Evolutionary conservation across 192 early-diverging fungal genomes (phyloP).

Genomic region (Backusella australiensis): DNA sequence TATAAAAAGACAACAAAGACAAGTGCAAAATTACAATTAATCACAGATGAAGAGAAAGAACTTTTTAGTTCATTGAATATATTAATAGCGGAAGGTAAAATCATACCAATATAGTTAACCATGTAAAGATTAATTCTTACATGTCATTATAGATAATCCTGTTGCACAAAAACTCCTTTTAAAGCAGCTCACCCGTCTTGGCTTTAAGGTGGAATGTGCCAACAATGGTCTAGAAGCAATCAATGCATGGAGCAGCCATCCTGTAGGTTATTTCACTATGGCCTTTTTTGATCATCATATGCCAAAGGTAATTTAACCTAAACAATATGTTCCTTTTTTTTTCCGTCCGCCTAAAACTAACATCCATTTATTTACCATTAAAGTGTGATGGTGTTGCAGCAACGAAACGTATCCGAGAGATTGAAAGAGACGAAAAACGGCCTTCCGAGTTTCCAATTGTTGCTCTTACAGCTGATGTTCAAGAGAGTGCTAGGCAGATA

Average conservation of each 20-base stretch:
- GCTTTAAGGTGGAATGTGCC: conserved; percentile 45
- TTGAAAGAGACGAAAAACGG: conserved; percentile 35
- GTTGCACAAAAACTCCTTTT: conserved; percentile 47
- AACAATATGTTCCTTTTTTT: background rate
- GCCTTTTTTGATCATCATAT: conserved; percentile 58
- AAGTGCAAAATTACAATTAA: conserved; percentile 22
- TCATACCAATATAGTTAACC: background rate
- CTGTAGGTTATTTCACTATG: conserved; percentile 41
- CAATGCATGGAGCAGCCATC: conserved; percentile 35
- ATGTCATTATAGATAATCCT: conserved; percentile 36
- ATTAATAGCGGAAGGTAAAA: conserved; percentile 44
- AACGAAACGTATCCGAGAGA: conserved; percentile 43
- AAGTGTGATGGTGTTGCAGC: conserved; percentile 49
- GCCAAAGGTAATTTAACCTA: conserved; percentile 31
- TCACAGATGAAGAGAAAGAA: conserved; percentile 38
- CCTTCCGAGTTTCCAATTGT: conserved; percentile 37
- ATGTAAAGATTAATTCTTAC: background rate
- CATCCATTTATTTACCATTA: background rate
- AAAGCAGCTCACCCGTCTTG: conserved; percentile 44
- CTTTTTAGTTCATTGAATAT: conserved; percentile 42
- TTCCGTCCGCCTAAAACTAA: background rate
- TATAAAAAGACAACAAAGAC: conserved; percentile 29
- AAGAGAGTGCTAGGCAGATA: conserved; percentile 44
- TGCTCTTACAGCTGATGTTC: conserved; percentile 48
- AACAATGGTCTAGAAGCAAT: conserved; percentile 52